Conservation (phyloP, 2,329 filamentous ascomycete species). For the Ascochyta rabiei region DNA sequence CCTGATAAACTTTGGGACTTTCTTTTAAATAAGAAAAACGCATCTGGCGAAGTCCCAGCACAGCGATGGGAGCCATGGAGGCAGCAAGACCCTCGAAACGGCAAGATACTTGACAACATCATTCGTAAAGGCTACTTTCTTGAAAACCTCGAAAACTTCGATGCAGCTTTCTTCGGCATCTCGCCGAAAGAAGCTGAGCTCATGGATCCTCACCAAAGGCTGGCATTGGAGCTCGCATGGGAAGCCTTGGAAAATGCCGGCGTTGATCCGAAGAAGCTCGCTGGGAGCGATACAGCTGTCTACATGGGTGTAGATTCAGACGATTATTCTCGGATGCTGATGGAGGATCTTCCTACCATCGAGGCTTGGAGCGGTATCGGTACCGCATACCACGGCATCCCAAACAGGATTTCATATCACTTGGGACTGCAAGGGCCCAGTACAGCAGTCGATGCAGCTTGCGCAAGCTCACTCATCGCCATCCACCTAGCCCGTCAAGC, state of each 20-base stretch:
- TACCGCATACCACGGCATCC: conserved; percentile 47
- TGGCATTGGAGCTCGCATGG: conserved; percentile 31
- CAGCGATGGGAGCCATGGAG: conserved; percentile 43
- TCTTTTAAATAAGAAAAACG: conserved; percentile 36
- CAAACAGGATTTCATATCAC: conserved; percentile 46
- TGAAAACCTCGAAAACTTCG: conserved; percentile 33
- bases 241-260: conserved; percentile 40
- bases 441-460: conserved; percentile 45
- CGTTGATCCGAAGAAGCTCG: conserved; percentile 22
- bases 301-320: conserved; percentile 34
- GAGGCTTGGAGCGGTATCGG: conserved; percentile 51
- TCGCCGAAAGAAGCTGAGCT: conserved; percentile 36
- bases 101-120: conserved; percentile 31
- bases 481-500: conserved; percentile 42
- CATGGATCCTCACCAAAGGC: conserved; percentile 38
- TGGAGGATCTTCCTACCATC: conserved; percentile 47
- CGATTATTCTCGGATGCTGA: conserved; percentile 25
- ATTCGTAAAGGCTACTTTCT: conserved; percentile 42
- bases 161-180: conserved; percentile 39
- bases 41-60: conserved; percentile 37
- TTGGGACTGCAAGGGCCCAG: conserved; percentile 51
- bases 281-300: conserved; percentile 31
- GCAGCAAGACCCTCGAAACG: conserved; percentile 33
- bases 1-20: conserved; percentile 46
- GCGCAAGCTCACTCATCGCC: conserved; percentile 43